A percentile compares a stretch with the other conserved stretches of the same genome.
Conservation (phyloP, 805 yeast genomes). For the Henningerozyma blattae region DNA sequence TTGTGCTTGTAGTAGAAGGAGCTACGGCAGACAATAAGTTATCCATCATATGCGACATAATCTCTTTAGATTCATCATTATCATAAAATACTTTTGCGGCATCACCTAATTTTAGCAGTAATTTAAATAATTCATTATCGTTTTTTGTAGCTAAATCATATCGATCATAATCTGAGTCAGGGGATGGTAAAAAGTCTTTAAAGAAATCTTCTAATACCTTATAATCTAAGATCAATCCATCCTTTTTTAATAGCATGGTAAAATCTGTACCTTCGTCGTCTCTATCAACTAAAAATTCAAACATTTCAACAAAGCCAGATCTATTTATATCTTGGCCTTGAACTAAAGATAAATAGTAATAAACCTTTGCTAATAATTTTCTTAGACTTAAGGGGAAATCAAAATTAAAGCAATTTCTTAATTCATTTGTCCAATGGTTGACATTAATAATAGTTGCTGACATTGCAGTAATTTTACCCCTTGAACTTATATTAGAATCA, state of each 20-base stretch:
- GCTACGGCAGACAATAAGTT: slow-evolving; percentile 39
- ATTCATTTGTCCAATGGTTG: slow-evolving; percentile 72
- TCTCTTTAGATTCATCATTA: slow-evolving; percentile 23
- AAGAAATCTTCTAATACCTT: slow-evolving; percentile 20
- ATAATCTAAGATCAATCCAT: slow-evolving; percentile 25
- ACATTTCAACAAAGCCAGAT: slow-evolving; percentile 48
- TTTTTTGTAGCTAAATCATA: slow-evolving; percentile 16
- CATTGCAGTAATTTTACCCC: slow-evolving; percentile 45
- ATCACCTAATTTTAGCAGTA: slow-evolving; percentile 38
- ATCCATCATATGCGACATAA: slow-evolving; percentile 36
- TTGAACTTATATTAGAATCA: slow-evolving; percentile 23
- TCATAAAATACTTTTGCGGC: slow-evolving; percentile 41
- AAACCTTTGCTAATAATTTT: slow-evolving; percentile 50
- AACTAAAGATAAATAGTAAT: slow-evolving; percentile 54
- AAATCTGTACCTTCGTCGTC: slow-evolving; percentile 22
- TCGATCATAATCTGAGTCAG: slow-evolving; percentile 34
- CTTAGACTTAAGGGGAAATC: slow-evolving; percentile 59
- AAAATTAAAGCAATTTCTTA: slow-evolving; percentile 60
- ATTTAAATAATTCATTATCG: slow-evolving; percentile 37
- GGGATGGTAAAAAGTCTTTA: slow-evolving; percentile 28
- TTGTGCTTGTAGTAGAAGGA: slow-evolving; percentile 36
- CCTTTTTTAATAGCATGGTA: slow-evolving; percentile 16
- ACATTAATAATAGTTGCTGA: slow-evolving; percentile 64
- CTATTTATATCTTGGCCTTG: slow-evolving; percentile 57
- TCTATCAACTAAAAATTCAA: slow-evolving; percentile 38